Evolutionary conservation across 106 monocot genomes (phyloP), one percentile per base, ranked within the genome.

Genomic region (Alisma plantagoaquatica): DNA sequence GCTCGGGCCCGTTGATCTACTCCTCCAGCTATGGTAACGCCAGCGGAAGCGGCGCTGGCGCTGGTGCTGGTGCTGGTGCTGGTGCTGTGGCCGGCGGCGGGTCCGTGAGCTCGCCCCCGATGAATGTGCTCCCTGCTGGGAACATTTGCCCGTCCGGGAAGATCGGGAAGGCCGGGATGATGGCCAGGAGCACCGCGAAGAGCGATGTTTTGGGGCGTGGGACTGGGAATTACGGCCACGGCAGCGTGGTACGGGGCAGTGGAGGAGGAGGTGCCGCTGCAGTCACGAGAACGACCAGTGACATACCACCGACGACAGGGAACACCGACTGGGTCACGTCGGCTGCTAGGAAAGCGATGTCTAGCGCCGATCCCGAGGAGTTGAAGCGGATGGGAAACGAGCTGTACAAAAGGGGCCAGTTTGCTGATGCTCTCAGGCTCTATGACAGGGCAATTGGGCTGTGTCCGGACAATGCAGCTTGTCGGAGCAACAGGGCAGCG

Each of bases 401-500:
- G 38, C 33, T 54, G 23, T 87, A 78, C 65, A 75, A 67, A 33
- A 74, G 46, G 24, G 82, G 87, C n/a, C 61, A 67, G 45, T 81
- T 78, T 27, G 53, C 29, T 2, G 87, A 82, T 42, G 87, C 87
- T 10, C 28, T 82, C 53, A 43, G 60, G 58, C 56, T 78, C 2
- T 87, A 87, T 23, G 87, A 87, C 33, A 33, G 81, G 54, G 87
- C 87, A 3, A 58, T 82, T 21, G 54, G 53, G 11, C 43, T 87
- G 53, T 75, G 61, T 47, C 77, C 77, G 11, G 75, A 72, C 16
- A 78, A 65, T 33, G 81, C 78, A 7, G 54, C 72, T 0, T 82
- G 74, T 63, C 49, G 75, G 43, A 75, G 77, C 63, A 87, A 87
- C 61, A 67, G 74, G 25, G 81, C 87, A 22, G 87, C 81, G 19